Evolutionary conservation across 805 yeast genomes (phyloP).

Genomic region (Saccharomycopsis fodiens): DNA sequence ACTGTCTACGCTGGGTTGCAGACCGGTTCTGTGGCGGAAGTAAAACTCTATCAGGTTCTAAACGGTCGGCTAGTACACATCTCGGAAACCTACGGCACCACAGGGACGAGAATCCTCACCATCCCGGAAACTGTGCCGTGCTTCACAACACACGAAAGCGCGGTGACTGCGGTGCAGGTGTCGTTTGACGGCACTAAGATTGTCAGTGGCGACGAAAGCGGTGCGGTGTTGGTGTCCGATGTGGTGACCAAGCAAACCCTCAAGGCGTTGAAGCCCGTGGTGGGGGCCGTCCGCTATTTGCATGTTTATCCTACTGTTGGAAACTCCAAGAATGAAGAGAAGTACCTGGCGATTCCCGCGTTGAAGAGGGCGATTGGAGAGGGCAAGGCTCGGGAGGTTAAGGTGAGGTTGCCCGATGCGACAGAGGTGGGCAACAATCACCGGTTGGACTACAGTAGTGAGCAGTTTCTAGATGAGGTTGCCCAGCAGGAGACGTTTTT

Average conservation of each 20-base stretch:
- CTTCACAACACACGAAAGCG: slow-evolving; percentile 42
- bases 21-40: slow-evolving; percentile 51
- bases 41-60: slow-evolving; percentile 40
- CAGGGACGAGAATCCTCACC: slow-evolving; percentile 38
- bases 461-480: slow-evolving; percentile 36
- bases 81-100: slow-evolving; percentile 22
- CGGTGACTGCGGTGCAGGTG: slow-evolving; percentile 44
- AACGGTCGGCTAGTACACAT: slow-evolving; percentile 19
- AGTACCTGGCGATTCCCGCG: slow-evolving; percentile 41
- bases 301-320: slow-evolving; percentile 21
- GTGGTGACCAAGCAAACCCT: slow-evolving; percentile 60
- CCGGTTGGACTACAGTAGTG: slow-evolving; percentile 32
- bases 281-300: slow-evolving; percentile 30
- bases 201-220: slow-evolving; percentile 67
- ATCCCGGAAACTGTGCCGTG: slow-evolving; percentile 36
- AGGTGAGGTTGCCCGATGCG: slow-evolving; percentile 30
- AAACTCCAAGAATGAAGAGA: slow-evolving; percentile 19
- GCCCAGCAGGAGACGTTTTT: slow-evolving; percentile 10
- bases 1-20: slow-evolving; percentile 60
- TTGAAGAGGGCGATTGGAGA: slow-evolving; percentile 54
- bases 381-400: slow-evolving; percentile 32
- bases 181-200: slow-evolving; percentile 71
- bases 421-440: slow-evolving; percentile 23
- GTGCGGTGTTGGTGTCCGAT: slow-evolving; percentile 63
- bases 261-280: slow-evolving; percentile 31